These are phyloP conservation scores for Neospora caninum DNA, from an alignment of 169 alveolate species.

Conservation along the genomic window DNA sequence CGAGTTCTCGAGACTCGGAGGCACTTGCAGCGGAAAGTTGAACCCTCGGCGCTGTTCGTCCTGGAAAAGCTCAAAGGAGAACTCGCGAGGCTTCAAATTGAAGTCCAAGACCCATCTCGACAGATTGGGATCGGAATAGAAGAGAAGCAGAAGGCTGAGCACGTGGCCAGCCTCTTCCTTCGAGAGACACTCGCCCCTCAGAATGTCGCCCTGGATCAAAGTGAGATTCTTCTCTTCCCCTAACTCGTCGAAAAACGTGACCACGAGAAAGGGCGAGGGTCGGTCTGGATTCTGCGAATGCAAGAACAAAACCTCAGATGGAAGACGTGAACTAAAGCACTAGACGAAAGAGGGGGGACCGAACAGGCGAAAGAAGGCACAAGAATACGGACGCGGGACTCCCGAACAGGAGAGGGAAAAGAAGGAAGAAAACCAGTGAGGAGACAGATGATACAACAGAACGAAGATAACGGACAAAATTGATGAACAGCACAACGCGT, in stretches of 20 bases:
- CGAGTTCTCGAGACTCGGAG: too few relatives aligned
- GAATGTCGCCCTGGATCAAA: neutral
- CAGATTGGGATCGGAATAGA: neutral
- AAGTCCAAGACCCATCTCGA: neutral
- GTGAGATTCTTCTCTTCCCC: neutral
- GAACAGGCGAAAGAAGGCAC: too few relatives aligned
- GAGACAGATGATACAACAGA: neutral
- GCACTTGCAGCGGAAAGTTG: neutral
- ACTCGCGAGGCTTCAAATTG: conserved; percentile 13
- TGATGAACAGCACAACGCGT: too few relatives aligned
- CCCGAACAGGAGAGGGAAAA: too few relatives aligned
- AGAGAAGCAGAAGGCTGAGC: neutral
- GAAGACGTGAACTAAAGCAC: too few relatives aligned
- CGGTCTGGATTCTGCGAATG: neutral
- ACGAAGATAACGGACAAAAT: too few relatives aligned
- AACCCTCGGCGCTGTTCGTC: neutral
- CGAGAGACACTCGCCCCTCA: neutral
- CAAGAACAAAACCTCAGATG: too few relatives aligned
- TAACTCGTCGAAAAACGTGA: neutral
- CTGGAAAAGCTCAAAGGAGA: neutral
- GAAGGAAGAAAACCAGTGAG: neutral
- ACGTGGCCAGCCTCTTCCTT: neutral
- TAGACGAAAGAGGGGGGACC: too few relatives aligned
- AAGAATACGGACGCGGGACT: too few relatives aligned
- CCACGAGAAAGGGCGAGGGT: neutral